Evolutionary conservation across 345 rosid genomes (phyloP), one percentile per base, ranked within the genome.

Genomic region (Erysimum cheiranthoides): DNA sequence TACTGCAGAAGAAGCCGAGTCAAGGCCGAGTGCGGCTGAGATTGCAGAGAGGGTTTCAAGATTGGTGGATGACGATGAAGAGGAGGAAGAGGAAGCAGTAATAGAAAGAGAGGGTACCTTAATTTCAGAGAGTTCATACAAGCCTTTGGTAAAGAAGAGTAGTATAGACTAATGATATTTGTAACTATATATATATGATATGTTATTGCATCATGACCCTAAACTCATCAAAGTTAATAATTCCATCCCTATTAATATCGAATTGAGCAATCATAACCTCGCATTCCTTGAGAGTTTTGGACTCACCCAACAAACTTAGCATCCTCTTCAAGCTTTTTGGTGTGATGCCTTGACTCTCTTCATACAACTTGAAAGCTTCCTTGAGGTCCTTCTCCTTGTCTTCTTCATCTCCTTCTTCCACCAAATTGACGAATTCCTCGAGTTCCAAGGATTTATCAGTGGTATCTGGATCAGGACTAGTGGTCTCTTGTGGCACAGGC

Each of bases 11-110:
- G 87, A 90, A 4, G 80, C 95, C 5, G 65, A 61, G 51, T 42
- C 62, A 76, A 87, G 98, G 78, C 98, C 94, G 4, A 86, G 67
- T n/a, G 88, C 96, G 3, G 90, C 83, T 40, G 94, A 91, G 73
- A 84, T 94, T 42, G 97, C 85, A 0, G 92, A 87, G 61, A 88
- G 82, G 85, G 65, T 94, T 57, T 77, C 89, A 16, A 85, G 81
- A 78, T 70, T 88, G 78, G 87, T 86, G 57, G 89, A 84, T 38
- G 88, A 85, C 11, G 65, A 78, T 5, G 72, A 78, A 32, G 77
- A 71, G 0, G 66, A 87, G 5, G 88, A 85, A 68, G 80, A 63
- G 3, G 81, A 85, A 49, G 83, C 74, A 57, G 76, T 79, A 61
- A 56, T 82, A 2, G 84, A 76, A 32, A 83, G 74, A 45, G 90